phyloP scores from a whole-genome alignment of 108 stramenopile genomes.

The Skeletonema potamos region DNA sequence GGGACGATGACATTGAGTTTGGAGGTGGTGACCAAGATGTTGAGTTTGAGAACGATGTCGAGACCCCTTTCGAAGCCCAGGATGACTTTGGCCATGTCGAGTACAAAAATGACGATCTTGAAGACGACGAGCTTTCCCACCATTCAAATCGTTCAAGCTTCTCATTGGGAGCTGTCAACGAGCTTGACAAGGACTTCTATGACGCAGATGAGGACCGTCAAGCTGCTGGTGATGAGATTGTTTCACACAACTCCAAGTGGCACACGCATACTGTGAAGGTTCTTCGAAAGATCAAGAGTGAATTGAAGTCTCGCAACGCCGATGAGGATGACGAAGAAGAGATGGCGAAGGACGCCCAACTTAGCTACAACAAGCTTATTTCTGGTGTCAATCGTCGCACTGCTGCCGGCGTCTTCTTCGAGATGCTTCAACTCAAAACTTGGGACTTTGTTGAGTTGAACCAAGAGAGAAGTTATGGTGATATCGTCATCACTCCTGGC shows the following conservation, averaged over 20 bases:
- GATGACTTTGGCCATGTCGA: constrained; percentile 41
- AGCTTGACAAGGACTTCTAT: constrained; percentile 50
- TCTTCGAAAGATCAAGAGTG: constrained; percentile 59
- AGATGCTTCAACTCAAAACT: constrained; percentile 95
- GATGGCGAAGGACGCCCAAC: constrained; percentile 37
- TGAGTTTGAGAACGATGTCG: constrained; percentile 41
- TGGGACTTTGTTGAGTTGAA: constrained; percentile 96
- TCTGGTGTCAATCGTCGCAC: constrained; percentile 70
- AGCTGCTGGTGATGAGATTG: constrained; percentile 58
- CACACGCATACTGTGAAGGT: constrained; percentile 90
- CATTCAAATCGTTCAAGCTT: constrained; percentile 43
- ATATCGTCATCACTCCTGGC: constrained; percentile 71
- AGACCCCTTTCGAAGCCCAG: constrained; percentile 47
- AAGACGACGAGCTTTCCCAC: constrained; percentile 37
- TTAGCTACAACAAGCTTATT: constrained; percentile 71
- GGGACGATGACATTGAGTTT: constrained; percentile 44
- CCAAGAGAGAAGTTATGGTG: constrained; percentile 90
- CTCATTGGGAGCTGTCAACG: constrained; percentile 76
- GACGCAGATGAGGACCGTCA: constrained; percentile 69
- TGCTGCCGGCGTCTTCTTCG: constrained; percentile 89
- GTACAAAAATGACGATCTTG: constrained; percentile 44
- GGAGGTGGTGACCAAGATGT: constrained; percentile 39
- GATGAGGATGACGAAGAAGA: constrained; percentile 51
- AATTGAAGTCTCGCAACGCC: constrained; percentile 47
- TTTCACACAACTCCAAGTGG: constrained; percentile 79